Conservation (phyloP, 345 rosid species). For the Bruguiera gymnorhiza region DNA sequence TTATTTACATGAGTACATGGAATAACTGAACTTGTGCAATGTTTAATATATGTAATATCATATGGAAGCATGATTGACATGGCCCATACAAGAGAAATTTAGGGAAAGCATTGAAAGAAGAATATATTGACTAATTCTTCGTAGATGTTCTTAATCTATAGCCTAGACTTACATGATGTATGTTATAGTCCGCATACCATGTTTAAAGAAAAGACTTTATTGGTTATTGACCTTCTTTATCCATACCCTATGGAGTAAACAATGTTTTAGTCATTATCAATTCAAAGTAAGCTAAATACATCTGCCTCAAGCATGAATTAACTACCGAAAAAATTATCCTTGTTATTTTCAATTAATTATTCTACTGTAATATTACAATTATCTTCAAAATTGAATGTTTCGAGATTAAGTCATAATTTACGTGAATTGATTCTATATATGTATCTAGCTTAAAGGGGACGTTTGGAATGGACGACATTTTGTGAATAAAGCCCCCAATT, state of each 20-base stretch:
- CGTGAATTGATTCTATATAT: neutral
- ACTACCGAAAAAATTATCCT: conserved; percentile 26
- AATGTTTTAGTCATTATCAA: conserved; percentile 17
- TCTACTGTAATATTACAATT: neutral
- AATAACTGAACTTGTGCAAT: too few relatives aligned
- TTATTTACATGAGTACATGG: too few relatives aligned
- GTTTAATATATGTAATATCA: too few relatives aligned
- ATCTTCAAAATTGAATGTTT: neutral
- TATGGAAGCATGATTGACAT: too few relatives aligned
- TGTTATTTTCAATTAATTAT: conserved; percentile 1
- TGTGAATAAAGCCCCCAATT: too few relatives aligned
- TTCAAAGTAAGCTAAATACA: conserved; percentile 19
- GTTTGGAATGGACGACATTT: too few relatives aligned
- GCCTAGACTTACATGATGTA: too few relatives aligned
- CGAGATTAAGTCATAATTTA: neutral
- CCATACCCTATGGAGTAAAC: neutral
- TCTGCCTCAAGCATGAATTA: conserved; percentile 34
- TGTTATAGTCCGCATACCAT: neutral
- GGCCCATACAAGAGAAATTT: too few relatives aligned
- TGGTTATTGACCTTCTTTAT: conserved; percentile 6
- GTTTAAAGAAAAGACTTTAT: neutral
- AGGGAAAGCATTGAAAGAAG: too few relatives aligned
- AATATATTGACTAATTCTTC: too few relatives aligned
- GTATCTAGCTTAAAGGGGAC: too few relatives aligned
- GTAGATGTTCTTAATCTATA: too few relatives aligned